A percentile compares a stretch with the other conserved stretches of the same genome.
These are phyloP conservation scores for Hypericum perforatum DNA, from an alignment of 345 rosid species.

Conservation along the genomic window DNA sequence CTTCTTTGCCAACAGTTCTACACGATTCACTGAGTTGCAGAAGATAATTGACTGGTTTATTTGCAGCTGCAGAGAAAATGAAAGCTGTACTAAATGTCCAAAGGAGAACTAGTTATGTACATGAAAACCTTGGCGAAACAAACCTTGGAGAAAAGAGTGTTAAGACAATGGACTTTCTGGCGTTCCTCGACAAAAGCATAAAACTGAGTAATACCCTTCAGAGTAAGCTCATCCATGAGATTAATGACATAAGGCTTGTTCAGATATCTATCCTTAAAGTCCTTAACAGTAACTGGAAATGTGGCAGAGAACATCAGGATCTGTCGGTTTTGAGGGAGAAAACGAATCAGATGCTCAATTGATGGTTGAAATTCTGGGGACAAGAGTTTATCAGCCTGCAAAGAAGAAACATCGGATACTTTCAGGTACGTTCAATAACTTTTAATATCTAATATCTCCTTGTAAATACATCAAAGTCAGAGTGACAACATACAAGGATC, in stretches of 20 bases:
- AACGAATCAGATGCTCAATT: constrained; percentile 77
- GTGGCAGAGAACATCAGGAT: constrained; percentile 97
- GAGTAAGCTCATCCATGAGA: constrained; percentile 98
- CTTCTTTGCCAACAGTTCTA: constrained; percentile 94
- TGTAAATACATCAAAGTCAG: no score
- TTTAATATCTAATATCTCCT: no score
- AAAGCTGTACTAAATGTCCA: constrained; percentile 5
- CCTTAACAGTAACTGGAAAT: constrained; percentile 96
- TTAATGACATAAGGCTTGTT: constrained; percentile 80
- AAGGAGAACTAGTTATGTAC: background rate
- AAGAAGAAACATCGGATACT: constrained; percentile 32
- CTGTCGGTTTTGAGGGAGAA: constrained; percentile 78
- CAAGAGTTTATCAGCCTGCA: constrained; percentile 95
- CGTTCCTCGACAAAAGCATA: constrained; percentile 99
- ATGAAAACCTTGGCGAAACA: constrained; percentile 12
- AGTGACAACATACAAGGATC: no score
- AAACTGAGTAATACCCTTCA: constrained; percentile 89
- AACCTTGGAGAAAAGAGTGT: constrained; percentile 99
- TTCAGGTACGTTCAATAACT: background rate
- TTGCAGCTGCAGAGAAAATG: constrained; percentile 66
- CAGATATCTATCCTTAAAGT: constrained; percentile 84
- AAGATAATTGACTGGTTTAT: constrained; percentile 97
- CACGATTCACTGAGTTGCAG: constrained; percentile 98
- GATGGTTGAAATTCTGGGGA: constrained; percentile 99
- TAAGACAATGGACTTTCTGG: constrained; percentile 98